Conservation (phyloP, 2,329 filamentous ascomycete species). For the Scedosporium dehoogii region DNA sequence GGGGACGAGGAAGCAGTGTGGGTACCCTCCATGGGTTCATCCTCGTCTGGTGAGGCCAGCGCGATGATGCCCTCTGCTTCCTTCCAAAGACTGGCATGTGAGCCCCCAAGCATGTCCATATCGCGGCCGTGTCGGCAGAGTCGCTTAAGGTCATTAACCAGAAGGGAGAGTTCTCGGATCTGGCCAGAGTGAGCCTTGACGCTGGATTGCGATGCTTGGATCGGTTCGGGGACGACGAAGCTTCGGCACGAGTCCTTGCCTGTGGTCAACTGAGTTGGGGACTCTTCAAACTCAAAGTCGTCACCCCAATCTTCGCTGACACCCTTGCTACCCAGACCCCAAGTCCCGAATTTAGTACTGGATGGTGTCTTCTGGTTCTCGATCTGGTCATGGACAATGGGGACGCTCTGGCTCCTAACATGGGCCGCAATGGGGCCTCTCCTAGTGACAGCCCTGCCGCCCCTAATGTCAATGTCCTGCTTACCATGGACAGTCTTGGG, state of each 20-base stretch:
- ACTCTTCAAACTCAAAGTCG: slow-evolving; percentile 64
- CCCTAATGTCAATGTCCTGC: slow-evolving; percentile 59
- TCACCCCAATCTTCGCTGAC: slow-evolving; percentile 85
- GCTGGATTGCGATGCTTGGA: slow-evolving; percentile 71
- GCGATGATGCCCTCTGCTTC: slow-evolving; percentile 83
- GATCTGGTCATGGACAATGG: slow-evolving; percentile 54
- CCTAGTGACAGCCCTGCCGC: slow-evolving; percentile 57
- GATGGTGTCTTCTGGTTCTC: slow-evolving; percentile 45
- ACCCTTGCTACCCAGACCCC: slow-evolving; percentile 69
- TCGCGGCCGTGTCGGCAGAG: slow-evolving; percentile 60
- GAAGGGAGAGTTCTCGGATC: slow-evolving; percentile 67
- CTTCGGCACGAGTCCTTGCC: slow-evolving; percentile 25
- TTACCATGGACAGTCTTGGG: slow-evolving; percentile 71
- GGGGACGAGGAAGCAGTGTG: slow-evolving; percentile 19
- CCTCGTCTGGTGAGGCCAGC: slow-evolving; percentile 62
- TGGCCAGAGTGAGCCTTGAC: slow-evolving; percentile 78
- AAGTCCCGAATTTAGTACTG: slow-evolving; percentile 63
- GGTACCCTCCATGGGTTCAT: slow-evolving; percentile 34
- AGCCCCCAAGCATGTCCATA: slow-evolving; percentile 53
- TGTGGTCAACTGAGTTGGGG: slow-evolving; percentile 19
- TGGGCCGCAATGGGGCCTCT: slow-evolving; percentile 61
- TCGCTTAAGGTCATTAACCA: slow-evolving; percentile 77
- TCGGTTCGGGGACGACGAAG: slow-evolving; percentile 58
- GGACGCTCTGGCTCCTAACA: slow-evolving; percentile 72
- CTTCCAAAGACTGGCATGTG: slow-evolving; percentile 56